Evolutionary conservation across 208 protist species (phyloP), one percentile per base, ranked within the genome.

Genomic region (Leishmania aethiopica): DNA sequence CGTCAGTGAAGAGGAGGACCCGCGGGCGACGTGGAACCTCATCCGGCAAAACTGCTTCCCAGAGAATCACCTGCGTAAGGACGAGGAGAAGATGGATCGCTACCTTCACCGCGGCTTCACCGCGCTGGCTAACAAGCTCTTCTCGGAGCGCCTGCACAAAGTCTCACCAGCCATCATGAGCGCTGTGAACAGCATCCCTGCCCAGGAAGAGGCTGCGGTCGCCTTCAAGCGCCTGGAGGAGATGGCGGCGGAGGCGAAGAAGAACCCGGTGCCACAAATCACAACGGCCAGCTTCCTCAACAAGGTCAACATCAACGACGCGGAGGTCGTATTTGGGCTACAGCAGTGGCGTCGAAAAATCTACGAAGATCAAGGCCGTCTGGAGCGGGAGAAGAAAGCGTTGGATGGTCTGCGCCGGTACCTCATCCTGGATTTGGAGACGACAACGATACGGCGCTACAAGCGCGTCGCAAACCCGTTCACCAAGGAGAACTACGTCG

Each of bases 391-490:
- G 84, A 87, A 88, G 81, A 87, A 92, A 80, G 89, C 92, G 25
- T 4, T 92, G 51, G 85, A 89, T 15, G 85, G 79, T 10, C 77
- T 97, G 51, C 74, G 82, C 64, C 92, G 92, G 11, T 98, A 97
- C 81, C 84, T 98, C 55, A 79, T 98, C 5, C 55, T 98, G 19
- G 96, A 98, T 88, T 79, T 98, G 35, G 95, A 98, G 86, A 98
- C 96, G 53, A 97, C 96, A 0, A 98, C 96, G 17, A 82, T 92
- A 17, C 88, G 91, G 35, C 89, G 93, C 42, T 96, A 98, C 89
- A 98, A 98, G 84, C 94, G 96, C 85, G 92, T 97, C 42, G 93
- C 96, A 1, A 97, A 96, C 85, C 95, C 95, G 35, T 98, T 98
- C 83, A 97, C 86, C 19, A 91, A 90, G 66, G 93, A 97, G 59